Evolutionary conservation across 768 basidiomycete genomes (phyloP).

Genomic region (Sarcodon sp.): DNA sequence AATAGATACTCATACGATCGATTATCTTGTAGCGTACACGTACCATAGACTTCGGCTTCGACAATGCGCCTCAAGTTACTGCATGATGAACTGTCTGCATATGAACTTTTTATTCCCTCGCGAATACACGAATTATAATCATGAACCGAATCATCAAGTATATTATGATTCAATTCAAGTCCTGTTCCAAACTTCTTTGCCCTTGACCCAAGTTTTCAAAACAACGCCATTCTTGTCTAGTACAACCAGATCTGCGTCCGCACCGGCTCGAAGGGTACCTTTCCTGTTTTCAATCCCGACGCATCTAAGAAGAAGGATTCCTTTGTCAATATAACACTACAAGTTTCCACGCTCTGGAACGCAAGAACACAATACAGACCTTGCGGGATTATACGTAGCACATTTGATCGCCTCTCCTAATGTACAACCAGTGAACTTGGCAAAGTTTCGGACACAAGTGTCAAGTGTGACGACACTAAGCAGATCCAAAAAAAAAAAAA

Average conservation of each 20-base stretch:
- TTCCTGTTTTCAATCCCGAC: slow-evolving; percentile 71
- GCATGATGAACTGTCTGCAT: too few species aligned
- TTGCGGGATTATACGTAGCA: slow-evolving; percentile 78
- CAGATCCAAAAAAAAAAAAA: background rate
- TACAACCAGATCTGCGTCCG: slow-evolving; percentile 76
- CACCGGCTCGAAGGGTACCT: slow-evolving; percentile 71
- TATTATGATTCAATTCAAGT: background rate
- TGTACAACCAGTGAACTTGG: slow-evolving; percentile 72
- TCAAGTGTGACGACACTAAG: slow-evolving; percentile 69
- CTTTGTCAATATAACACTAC: too few species aligned
- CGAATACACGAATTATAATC: background rate
- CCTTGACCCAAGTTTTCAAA: slow-evolving; percentile 65
- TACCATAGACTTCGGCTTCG: too few species aligned
- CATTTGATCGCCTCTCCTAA: slow-evolving; percentile 78
- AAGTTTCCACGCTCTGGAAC: background rate
- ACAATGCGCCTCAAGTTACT: too few species aligned
- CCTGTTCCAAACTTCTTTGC: slow-evolving; percentile 55
- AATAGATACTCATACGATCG: too few species aligned
- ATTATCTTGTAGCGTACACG: too few species aligned
- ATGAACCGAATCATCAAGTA: background rate
- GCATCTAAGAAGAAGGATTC: slow-evolving; percentile 29
- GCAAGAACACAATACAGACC: slow-evolving; percentile 26
- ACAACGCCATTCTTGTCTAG: slow-evolving; percentile 57
- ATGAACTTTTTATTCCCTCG: too few species aligned
- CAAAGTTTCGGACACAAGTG: slow-evolving; percentile 78